Conservation (phyloP, 495 filamentous ascomycete species). For the Podospora tetraspora region DNA sequence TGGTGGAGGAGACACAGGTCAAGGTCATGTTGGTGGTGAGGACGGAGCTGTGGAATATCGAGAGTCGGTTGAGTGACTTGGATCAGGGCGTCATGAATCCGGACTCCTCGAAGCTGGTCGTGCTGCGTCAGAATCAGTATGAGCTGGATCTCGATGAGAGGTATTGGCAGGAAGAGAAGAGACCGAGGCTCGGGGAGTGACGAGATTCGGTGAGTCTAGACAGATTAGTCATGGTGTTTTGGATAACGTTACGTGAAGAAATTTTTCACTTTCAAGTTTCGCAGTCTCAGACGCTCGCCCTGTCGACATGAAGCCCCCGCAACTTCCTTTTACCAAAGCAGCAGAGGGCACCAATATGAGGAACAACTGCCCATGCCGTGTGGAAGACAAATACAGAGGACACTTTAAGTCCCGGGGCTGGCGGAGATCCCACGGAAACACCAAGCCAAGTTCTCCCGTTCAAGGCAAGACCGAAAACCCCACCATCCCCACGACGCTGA, state of each 20-base stretch:
- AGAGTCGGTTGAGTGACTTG: constrained; percentile 4
- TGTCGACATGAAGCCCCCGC: not conserved
- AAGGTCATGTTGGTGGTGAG: constrained; percentile 5
- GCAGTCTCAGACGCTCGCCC: not conserved
- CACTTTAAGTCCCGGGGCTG: not conserved
- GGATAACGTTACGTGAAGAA: too few relatives aligned
- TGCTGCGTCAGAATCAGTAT: not conserved
- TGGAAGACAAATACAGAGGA: not conserved
- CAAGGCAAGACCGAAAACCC: not conserved
- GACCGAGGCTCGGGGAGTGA: not conserved
- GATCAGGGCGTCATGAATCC: constrained; percentile 2
- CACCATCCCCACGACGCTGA: not conserved
- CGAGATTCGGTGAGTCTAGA: not conserved
- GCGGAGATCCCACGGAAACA: not conserved
- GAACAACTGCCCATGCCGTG: not conserved
- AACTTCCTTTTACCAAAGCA: not conserved
- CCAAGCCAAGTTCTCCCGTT: not conserved
- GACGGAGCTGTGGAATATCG: constrained; percentile 7
- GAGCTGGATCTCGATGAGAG: not conserved
- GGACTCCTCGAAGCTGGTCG: not conserved
- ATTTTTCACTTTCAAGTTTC: not conserved
- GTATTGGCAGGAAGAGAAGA: not conserved
- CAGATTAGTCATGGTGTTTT: not conserved
- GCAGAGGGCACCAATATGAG: not conserved
- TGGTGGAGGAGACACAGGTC: constrained; percentile 1